These are phyloP conservation scores for Byssoonygena ceratinophila DNA, from an alignment of 2,329 filamentous ascomycete species.

Conservation along the genomic window DNA sequence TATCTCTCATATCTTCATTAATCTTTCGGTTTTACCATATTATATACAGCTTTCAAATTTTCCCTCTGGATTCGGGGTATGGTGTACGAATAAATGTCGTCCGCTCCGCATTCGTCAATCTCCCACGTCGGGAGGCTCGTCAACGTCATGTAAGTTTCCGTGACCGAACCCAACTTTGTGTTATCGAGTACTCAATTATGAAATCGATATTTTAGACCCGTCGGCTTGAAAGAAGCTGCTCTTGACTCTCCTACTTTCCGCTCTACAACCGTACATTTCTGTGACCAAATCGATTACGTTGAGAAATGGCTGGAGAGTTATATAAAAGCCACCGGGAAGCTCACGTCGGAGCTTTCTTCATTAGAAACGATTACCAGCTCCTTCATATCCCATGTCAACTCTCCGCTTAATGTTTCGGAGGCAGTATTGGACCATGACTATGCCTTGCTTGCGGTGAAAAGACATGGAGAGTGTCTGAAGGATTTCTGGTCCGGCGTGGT, in stretches of 20 bases:
- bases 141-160: conserved; percentile 35
- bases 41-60: neutral
- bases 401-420: conserved; percentile 63
- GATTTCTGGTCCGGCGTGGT: conserved; percentile 79
- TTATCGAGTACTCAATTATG: neutral
- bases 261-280: conserved; percentile 72
- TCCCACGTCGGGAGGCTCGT: conserved; percentile 37
- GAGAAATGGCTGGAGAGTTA: conserved; percentile 84
- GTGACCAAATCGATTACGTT: conserved; percentile 80
- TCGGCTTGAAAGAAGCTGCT: conserved; percentile 84
- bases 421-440: conserved; percentile 91
- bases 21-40: neutral
- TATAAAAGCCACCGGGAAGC: conserved; percentile 50
- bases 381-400: conserved; percentile 66
- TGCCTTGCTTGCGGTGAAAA: conserved; percentile 72
- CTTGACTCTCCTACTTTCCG: conserved; percentile 95
- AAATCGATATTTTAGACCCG: conserved; percentile 45
- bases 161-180: neutral
- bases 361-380: conserved; percentile 70
- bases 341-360: conserved; percentile 55
- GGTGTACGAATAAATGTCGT: conserved; percentile 33
- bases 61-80: conserved; percentile 4
- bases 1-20: neutral
- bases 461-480: conserved; percentile 71
- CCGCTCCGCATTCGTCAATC: conserved; percentile 29